Evolutionary conservation across 2,329 filamentous ascomycete species (phyloP).

Genomic region (Penicillium janthinellum): DNA sequence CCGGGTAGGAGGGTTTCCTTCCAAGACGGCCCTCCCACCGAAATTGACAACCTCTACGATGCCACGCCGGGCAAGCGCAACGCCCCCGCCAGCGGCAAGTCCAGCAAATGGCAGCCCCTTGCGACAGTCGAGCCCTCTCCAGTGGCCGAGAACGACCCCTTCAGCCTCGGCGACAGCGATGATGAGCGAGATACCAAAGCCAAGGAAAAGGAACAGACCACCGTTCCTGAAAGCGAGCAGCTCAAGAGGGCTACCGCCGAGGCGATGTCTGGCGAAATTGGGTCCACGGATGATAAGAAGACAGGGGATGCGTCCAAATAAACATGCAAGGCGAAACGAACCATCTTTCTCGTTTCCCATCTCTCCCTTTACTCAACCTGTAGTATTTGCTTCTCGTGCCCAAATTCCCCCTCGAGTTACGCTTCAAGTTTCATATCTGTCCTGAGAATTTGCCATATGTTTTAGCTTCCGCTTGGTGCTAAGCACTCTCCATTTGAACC

Average conservation of each 20-base stretch:
- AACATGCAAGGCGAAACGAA: slow-evolving; percentile 1
- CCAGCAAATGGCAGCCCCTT: slow-evolving; percentile 96
- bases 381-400: slow-evolving; percentile 5
- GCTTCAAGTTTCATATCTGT: background rate
- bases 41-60: slow-evolving; percentile 75
- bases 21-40: slow-evolving; percentile 69
- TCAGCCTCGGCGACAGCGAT: slow-evolving; percentile 93
- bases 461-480: background rate
- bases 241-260: slow-evolving; percentile 64
- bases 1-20: slow-evolving; percentile 58
- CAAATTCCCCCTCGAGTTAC: slow-evolving; percentile 11
- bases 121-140: slow-evolving; percentile 82
- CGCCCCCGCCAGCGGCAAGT: slow-evolving; percentile 58
- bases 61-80: slow-evolving; percentile 58
- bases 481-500: background rate
- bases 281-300: slow-evolving; percentile 30
- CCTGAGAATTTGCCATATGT: background rate
- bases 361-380: background rate
- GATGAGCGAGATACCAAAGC: slow-evolving; percentile 81
- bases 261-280: slow-evolving; percentile 47
- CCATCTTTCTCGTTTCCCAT: background rate
- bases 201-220: slow-evolving; percentile 63
- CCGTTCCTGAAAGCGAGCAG: slow-evolving; percentile 57
- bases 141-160: slow-evolving; percentile 88
- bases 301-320: slow-evolving; percentile 31